These are phyloP conservation scores for Cystobasidium pallidum DNA, from an alignment of 1,284 basidiomycete species.

Conservation along the genomic window DNA sequence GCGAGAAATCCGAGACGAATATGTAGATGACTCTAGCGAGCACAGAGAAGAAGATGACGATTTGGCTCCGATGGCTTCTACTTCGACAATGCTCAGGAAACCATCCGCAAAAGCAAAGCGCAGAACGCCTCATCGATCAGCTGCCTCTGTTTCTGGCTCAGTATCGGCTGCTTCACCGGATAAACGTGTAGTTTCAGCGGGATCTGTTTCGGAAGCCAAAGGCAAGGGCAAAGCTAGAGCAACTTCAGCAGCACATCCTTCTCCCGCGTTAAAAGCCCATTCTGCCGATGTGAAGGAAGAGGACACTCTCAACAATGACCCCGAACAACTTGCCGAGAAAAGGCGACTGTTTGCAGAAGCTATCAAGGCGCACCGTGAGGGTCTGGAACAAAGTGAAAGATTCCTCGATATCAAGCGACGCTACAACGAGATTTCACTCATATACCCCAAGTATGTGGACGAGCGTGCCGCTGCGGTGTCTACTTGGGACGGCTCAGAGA, in stretches of 20 bases:
- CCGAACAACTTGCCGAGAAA: slow-evolving; percentile 6
- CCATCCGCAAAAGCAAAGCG: neutral
- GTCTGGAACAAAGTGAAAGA: slow-evolving; percentile 1
- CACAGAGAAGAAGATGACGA: neutral
- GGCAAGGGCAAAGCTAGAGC: slow-evolving; percentile 15
- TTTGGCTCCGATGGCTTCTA: neutral
- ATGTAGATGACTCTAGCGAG: neutral
- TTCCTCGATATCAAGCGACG: slow-evolving; percentile 10
- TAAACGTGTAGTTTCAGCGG: neutral
- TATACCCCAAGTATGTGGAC: neutral
- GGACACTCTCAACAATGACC: slow-evolving; percentile 10
- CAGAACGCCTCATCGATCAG: neutral
- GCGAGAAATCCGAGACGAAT: slow-evolving; percentile 3
- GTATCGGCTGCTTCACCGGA: neutral
- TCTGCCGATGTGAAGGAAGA: neutral
- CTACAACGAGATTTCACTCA: slow-evolving; percentile 12
- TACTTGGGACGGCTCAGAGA: slow-evolving; percentile 10
- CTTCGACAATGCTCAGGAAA: neutral
- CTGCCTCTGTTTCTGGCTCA: neutral
- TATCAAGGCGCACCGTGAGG: slow-evolving; percentile 4
- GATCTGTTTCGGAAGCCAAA: neutral
- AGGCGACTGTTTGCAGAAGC: slow-evolving; percentile 16
- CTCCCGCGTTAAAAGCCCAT: neutral
- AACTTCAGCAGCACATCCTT: neutral
- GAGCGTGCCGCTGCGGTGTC: neutral